Percentiles rank a stretch among this genome's conserved stretches.
phyloP scores from a whole-genome alignment of 2,329 filamentous ascomycete genomes.

The Magnaporthiopsis rhizophila region DNA sequence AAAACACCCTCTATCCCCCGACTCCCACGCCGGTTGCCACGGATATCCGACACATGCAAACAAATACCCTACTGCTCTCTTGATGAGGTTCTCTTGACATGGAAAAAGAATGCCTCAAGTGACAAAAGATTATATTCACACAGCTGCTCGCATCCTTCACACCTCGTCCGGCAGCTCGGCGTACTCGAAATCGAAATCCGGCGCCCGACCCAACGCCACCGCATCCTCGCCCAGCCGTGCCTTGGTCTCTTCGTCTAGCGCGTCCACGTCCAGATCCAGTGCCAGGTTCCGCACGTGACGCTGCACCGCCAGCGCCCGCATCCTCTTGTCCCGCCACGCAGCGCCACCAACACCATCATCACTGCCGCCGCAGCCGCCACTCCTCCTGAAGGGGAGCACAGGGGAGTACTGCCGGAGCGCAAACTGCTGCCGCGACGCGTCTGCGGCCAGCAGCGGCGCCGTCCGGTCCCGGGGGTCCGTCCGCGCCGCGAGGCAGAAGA shows the following conservation, averaged over 20 bases:
- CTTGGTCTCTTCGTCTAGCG: slow-evolving; percentile 13
- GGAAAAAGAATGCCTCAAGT: neutral
- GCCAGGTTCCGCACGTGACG: slow-evolving; percentile 9
- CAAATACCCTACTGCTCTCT: too few relatives aligned
- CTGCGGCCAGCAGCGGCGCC: slow-evolving; percentile 34
- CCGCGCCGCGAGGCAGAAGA: slow-evolving; percentile 43
- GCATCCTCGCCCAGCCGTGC: slow-evolving; percentile 14
- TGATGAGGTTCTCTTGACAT: rapidly evolving
- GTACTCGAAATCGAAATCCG: neutral
- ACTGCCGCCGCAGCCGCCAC: too few relatives aligned
- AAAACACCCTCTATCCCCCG: too few relatives aligned
- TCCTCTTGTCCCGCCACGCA: neutral
- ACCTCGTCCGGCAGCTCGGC: slow-evolving; percentile 1
- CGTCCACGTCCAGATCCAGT: slow-evolving; percentile 10
- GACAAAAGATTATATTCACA: neutral
- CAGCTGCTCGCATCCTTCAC: neutral
- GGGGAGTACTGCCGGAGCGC: slow-evolving; percentile 3
- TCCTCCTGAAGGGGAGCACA: neutral
- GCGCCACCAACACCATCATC: neutral
- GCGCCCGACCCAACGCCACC: slow-evolving; percentile 14
- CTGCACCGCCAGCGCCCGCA: neutral
- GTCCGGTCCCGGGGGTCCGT: slow-evolving; percentile 29
- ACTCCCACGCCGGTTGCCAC: too few relatives aligned
- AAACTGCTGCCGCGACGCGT: slow-evolving; percentile 34
- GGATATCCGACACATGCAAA: neutral